Conservation (phyloP, 768 basidiomycete species). For the Fibroporia radiculosa region DNA sequence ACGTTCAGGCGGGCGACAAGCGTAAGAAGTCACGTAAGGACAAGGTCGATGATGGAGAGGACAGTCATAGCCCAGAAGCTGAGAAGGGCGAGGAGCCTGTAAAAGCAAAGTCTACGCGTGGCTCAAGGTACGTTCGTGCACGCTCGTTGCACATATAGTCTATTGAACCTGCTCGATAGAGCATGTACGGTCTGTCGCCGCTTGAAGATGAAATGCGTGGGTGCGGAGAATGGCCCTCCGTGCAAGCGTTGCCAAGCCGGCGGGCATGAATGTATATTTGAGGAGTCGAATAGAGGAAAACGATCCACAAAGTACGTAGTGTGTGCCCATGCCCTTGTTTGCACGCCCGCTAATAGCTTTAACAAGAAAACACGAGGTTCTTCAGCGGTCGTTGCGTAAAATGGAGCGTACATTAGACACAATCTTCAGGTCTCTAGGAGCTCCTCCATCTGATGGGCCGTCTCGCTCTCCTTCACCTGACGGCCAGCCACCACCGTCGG, state of each 20-base stretch:
- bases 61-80: conserved; percentile 40
- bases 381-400: conserved; percentile 75
- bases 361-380: conserved; percentile 73
- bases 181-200: conserved; percentile 90
- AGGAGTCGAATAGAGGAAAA: conserved; percentile 94
- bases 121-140: conserved; percentile 55
- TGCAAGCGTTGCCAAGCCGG: conserved; percentile 81
- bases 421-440: conserved; percentile 81
- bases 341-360: conserved; percentile 17
- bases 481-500: conserved; percentile 27
- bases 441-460: conserved; percentile 76
- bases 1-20: conserved; percentile 28
- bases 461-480: conserved; percentile 73
- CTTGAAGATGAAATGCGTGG: conserved; percentile 90
- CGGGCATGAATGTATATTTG: conserved; percentile 89
- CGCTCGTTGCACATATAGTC: background rate
- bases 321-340: conserved; percentile 8
- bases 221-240: conserved; percentile 83
- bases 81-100: conserved; percentile 49
- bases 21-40: conserved; percentile 60
- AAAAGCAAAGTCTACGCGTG: conserved; percentile 79
- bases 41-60: conserved; percentile 40
- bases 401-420: conserved; percentile 94
- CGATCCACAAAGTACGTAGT: conserved; percentile 63
- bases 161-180: conserved; percentile 31